These are phyloP conservation scores for Exobasidium rhododendri DNA, from an alignment of 1,284 basidiomycete genomes.

Conservation along the genomic window DNA sequence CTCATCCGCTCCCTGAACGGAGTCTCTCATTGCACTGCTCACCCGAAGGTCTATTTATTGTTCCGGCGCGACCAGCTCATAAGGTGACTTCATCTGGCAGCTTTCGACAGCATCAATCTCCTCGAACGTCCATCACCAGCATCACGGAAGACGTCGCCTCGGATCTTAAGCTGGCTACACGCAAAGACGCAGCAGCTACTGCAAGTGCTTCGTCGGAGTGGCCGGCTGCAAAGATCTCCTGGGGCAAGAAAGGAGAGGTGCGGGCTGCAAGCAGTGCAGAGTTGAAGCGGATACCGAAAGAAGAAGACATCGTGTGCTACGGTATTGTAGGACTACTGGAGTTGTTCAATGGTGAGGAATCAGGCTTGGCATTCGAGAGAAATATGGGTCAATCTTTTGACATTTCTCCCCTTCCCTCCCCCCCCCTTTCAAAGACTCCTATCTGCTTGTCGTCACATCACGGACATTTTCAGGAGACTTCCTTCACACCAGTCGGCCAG, in stretches of 20 bases:
- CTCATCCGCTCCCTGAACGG: constrained; percentile 32
- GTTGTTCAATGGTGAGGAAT: constrained; percentile 38
- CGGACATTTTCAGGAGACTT: constrained; percentile 37
- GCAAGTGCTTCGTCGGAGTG: not conserved
- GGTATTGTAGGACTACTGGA: constrained; percentile 35
- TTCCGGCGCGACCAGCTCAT: constrained; percentile 23
- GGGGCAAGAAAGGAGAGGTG: constrained; percentile 11
- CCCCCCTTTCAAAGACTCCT: constrained; percentile 19
- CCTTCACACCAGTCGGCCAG: constrained; percentile 31
- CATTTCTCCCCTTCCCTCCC: not conserved
- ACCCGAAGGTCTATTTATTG: constrained; percentile 26
- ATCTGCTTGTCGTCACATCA: constrained; percentile 42
- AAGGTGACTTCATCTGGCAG: not conserved
- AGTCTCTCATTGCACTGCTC: constrained; percentile 28
- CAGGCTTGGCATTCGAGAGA: not conserved
- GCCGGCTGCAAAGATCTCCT: not conserved
- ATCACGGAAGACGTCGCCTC: constrained; percentile 20
- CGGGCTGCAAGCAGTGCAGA: not conserved
- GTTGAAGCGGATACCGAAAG: not conserved
- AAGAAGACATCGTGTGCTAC: constrained; percentile 14
- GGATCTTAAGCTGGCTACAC: not conserved
- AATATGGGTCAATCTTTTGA: not conserved
- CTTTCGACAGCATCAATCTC: constrained; percentile 16
- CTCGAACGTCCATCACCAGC: constrained; percentile 6
- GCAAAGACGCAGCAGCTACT: not conserved